phyloP scores from a whole-genome alignment of 2,329 filamentous ascomycete species.

The Aureobasidium lini region DNA sequence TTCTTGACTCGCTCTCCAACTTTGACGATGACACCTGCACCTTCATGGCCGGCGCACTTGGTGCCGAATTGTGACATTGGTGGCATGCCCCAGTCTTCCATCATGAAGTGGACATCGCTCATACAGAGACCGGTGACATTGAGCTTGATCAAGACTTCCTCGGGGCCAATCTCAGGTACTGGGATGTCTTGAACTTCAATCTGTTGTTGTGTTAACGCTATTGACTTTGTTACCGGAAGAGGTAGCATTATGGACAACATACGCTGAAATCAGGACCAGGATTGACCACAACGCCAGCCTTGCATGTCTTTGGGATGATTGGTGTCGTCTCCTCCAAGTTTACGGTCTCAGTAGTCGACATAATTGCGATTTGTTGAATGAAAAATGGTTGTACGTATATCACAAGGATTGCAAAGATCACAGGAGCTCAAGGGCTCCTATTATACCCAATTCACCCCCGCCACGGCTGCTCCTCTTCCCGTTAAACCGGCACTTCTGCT shows the following conservation, averaged over 20 bases:
- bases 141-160: slow-evolving; percentile 50
- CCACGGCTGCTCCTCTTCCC: neutral
- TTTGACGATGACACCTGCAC: slow-evolving; percentile 51
- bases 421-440: neutral
- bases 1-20: slow-evolving; percentile 46
- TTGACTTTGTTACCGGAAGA: neutral
- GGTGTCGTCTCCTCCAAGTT: neutral
- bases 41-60: slow-evolving; percentile 47
- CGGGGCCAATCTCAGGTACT: slow-evolving; percentile 43
- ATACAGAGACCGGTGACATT: slow-evolving; percentile 53
- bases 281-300: slow-evolving; percentile 45
- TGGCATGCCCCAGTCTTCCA: slow-evolving; percentile 44
- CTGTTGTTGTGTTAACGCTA: neutral
- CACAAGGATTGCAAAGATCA: neutral
- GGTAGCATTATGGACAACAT: neutral
- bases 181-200: slow-evolving; percentile 42
- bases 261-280: slow-evolving; percentile 41
- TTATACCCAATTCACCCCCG: neutral
- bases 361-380: neutral
- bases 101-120: slow-evolving; percentile 51
- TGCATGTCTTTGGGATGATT: slow-evolving; percentile 40
- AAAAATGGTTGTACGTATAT: neutral
- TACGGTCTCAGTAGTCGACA: slow-evolving; percentile 1
- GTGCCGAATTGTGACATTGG: slow-evolving; percentile 35
- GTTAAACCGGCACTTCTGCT: neutral